phyloP scores from a whole-genome alignment of 2,329 filamentous ascomycete genomes.

The Curvularia eragrostidis region DNA sequence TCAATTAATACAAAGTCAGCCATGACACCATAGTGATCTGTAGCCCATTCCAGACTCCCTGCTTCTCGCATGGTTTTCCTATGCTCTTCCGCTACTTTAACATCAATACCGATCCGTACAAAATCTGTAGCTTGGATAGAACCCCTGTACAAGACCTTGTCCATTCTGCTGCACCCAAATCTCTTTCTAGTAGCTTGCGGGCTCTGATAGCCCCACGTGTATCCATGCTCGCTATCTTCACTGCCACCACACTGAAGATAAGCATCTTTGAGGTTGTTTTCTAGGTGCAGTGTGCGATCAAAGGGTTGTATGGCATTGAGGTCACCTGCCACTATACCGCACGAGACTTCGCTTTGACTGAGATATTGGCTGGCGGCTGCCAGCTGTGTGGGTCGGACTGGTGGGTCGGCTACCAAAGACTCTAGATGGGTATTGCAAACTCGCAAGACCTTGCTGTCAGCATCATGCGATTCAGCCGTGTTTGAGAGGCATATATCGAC shows the following conservation, averaged over 20 bases:
- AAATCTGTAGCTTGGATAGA: slow-evolving; percentile 44
- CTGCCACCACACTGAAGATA: slow-evolving; percentile 60
- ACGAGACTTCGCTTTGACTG: slow-evolving; percentile 48
- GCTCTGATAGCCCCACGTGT: slow-evolving; percentile 66
- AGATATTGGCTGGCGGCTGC: slow-evolving; percentile 54
- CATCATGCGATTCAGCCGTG: background rate
- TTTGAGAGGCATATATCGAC: slow-evolving; percentile 54
- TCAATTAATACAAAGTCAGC: slow-evolving; percentile 33
- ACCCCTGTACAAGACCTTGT: slow-evolving; percentile 61
- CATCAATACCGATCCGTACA: slow-evolving; percentile 57
- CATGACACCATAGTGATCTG: slow-evolving; percentile 59
- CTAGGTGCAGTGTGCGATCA: slow-evolving; percentile 56
- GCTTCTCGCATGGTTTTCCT: slow-evolving; percentile 35
- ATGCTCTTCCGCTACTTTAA: slow-evolving; percentile 51
- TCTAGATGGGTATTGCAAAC: slow-evolving; percentile 66
- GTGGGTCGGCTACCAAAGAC: slow-evolving; percentile 58
- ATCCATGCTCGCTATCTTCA: slow-evolving; percentile 60
- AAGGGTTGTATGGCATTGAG: slow-evolving; percentile 65
- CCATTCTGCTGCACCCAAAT: slow-evolving; percentile 62
- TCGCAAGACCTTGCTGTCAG: slow-evolving; percentile 45
- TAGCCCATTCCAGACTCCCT: slow-evolving; percentile 57
- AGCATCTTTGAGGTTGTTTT: slow-evolving; percentile 60
- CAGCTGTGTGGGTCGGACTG: slow-evolving; percentile 59
- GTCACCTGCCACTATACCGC: slow-evolving; percentile 60
- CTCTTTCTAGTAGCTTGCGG: slow-evolving; percentile 48